Conservation (phyloP, 306 rosid genomes). For the Sicyos edulis region DNA sequence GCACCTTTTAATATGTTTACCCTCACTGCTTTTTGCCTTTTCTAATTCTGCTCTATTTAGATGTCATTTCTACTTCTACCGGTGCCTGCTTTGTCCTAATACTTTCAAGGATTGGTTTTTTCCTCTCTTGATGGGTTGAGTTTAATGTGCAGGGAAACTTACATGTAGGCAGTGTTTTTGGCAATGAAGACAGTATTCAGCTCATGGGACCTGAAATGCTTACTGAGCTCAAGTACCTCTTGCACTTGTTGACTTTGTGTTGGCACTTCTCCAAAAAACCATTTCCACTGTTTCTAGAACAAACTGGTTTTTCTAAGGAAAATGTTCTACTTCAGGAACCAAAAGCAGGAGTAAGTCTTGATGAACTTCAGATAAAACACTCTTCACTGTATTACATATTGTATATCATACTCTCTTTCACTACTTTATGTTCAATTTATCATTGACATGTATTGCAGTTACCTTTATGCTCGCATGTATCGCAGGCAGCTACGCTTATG, state of each 20-base stretch:
- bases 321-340: constrained; percentile 86
- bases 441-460: neutral
- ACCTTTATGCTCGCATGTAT: no score
- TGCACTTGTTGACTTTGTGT: constrained; percentile 69
- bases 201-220: constrained; percentile 57
- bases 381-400: neutral
- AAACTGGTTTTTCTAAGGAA: constrained; percentile 64
- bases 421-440: constrained; percentile 15
- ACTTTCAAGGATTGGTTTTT: neutral
- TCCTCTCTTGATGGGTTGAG: neutral
- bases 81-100: neutral
- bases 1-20: neutral
- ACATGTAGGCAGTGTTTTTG: constrained; percentile 65
- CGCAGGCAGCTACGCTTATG: no score
- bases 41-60: neutral
- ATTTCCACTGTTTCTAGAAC: constrained; percentile 68
- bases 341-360: constrained; percentile 79
- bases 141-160: constrained; percentile 59
- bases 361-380: constrained; percentile 10
- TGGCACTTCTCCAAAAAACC: constrained; percentile 95
- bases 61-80: neutral
- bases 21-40: constrained; percentile 1
- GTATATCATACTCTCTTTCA: neutral
- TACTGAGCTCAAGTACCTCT: constrained; percentile 63
- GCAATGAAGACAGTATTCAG: constrained; percentile 61